Evolutionary conservation across 176 grass and related monocot species (phyloP), one percentile per base, ranked within the genome.

Genomic region (Cenchrus fungigraminus): DNA sequence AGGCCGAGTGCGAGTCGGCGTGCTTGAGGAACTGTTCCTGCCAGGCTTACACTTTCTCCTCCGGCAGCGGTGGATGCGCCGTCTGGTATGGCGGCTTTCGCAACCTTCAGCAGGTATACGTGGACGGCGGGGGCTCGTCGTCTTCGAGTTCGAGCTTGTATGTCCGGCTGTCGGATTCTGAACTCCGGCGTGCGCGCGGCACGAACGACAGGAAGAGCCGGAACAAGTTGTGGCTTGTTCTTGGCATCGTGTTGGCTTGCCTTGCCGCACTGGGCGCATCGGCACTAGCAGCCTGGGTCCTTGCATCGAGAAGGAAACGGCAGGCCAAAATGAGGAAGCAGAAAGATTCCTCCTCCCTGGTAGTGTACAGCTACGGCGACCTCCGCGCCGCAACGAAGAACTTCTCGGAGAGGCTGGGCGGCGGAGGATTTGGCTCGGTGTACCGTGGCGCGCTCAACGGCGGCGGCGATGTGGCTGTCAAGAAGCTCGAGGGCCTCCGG

Each of bases 351-450:
- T 85, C 83, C 52, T 78, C 74, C 52, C 8, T 85, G 83, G 20
- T 52, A 14, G 74, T 85, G n/a, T 85, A 59, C 51, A 69, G 83
- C 74, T 68, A 78, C 37, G 42, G 63, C 37, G 74, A 85, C 37
- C 83, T 85, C 52, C 74, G 74, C 37, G 73, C 83, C 25, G 83
- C 74, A 63, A 85, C 83, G 37, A 84, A 65, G 9, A 84, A 84
- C 82, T 84, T 84, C 60, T 76, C 82, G 13, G 50, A 76, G 4
- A 49, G 61, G 10, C 50, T 84, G 1, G 72, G 82, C 49, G 60
- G 72, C 82, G 72, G 72, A 2, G 83, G 83, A 15, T 76, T 77
- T 73, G 83, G 73, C 50, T 68, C 83, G 9, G 73, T 84, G 62
- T 84, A 68, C 62, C 83, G 73, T 19, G 83, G 83, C 50, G 37